These are phyloP conservation scores for Juglanconis sp. DNA, from an alignment of 2,329 filamentous ascomycete genomes.

Conservation along the genomic window DNA sequence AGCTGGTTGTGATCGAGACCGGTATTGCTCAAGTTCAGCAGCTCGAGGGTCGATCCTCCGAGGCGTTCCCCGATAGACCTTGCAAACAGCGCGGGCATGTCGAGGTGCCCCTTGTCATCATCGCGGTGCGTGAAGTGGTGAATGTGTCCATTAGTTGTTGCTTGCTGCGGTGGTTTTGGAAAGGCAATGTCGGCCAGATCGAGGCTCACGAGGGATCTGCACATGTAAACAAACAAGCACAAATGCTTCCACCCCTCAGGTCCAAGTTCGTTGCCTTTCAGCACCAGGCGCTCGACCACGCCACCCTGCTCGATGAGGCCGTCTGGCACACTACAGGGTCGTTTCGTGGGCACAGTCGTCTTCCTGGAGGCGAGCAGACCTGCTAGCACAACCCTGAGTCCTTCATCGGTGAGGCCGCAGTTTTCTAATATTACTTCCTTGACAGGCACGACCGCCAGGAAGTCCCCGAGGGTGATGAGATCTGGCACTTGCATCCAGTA, in stretches of 20 bases:
- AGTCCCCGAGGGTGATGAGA: constrained; percentile 84
- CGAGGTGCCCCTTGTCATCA: constrained; percentile 27
- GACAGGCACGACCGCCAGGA: constrained; percentile 88
- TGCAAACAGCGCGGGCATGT: constrained; percentile 65
- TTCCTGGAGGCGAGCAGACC: constrained; percentile 78
- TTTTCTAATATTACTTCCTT: constrained; percentile 84
- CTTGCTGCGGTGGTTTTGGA: constrained; percentile 40
- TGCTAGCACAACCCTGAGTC: constrained; percentile 79
- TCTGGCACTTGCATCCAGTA: constrained; percentile 82
- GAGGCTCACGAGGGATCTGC: constrained; percentile 77
- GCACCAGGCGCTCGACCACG: constrained; percentile 77
- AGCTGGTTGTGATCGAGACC: constrained; percentile 69
- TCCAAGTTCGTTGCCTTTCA: constrained; percentile 91
- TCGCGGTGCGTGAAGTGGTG: constrained; percentile 27
- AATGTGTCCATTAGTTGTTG: constrained; percentile 20
- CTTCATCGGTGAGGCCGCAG: constrained; percentile 82
- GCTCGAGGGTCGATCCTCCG: constrained; percentile 71
- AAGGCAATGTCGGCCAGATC: constrained; percentile 85
- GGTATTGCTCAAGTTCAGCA: constrained; percentile 80
- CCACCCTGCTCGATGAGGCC: constrained; percentile 55
- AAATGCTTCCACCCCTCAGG: constrained; percentile 89
- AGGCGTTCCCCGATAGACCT: constrained; percentile 75
- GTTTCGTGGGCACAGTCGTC: constrained; percentile 45
- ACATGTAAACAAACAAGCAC: constrained; percentile 85
- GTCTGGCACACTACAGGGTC: constrained; percentile 34